Base-by-base conservation (phyloP, 129 eudicot species). In the Lactuca saligna region DNA sequence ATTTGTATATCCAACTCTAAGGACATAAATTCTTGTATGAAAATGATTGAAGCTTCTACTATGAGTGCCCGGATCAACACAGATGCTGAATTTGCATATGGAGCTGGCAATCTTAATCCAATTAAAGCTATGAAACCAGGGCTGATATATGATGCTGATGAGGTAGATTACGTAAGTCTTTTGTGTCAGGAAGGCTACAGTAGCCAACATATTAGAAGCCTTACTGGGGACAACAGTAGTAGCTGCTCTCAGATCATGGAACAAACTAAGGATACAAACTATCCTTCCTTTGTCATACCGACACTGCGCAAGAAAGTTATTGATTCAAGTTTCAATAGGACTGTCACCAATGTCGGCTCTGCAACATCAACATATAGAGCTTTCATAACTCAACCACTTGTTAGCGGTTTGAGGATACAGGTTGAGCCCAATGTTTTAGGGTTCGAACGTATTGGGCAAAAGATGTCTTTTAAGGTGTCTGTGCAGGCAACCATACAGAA, bases 31-130 rank as follows among this genome's bases (percentile, higher is more conserved):
- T 42, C 46, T 12, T 3, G 46, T 32, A 46, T 20, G 7, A 17
- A 56, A 55, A 44, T 49, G 50, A 66, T 12, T 49, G 48, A 69
- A 75, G 79, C 79, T 33, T 57, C 73, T 49, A 13, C 54, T 16
- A 67, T 75, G 74, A 75, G 68, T 13, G 6, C 53, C 31, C 5
- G 2, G 25, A 39, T 58, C 54, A 75, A 75, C 68, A 12, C 44
- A 12, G 79, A 75, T 49, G 79, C 73, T 17, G 79, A 75, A 58
- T 75, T 75, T 49, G 79, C 79, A 57, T 75, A 75, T 57, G 79
- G 79, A 42, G 66, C 68, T 15, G 79, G 79, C 3, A 56, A 75
- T 15, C 25, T 57, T 34, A 57, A 75, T 48, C 79, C 73, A 14
- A 4, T 17, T 34, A 75, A 75, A 75, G 73, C 79, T 2, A 4